A percentile compares a stretch with the other conserved stretches of the same genome.
These are phyloP conservation scores for Botrytis tulipae DNA, from an alignment of 2,329 filamentous ascomycete genomes.

Conservation along the genomic window DNA sequence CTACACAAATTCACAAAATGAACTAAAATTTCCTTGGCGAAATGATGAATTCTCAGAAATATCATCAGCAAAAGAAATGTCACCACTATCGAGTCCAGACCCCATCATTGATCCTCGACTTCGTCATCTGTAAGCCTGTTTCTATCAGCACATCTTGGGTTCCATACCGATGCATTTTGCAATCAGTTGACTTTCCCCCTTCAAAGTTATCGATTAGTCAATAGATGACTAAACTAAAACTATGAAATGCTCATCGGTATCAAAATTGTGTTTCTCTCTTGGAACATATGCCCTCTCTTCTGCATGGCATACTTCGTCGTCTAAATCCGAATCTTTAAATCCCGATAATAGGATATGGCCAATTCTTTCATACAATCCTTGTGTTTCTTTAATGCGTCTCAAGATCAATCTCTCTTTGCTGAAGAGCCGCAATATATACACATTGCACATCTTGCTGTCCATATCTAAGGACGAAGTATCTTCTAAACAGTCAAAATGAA, in stretches of 20 bases:
- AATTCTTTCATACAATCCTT: not conserved
- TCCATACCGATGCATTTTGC: no score
- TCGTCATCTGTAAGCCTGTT: not conserved
- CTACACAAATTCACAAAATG: accelerated
- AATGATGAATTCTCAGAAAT: not conserved
- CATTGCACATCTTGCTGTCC: not conserved
- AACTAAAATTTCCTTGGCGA: no score
- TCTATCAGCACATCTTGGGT: no score
- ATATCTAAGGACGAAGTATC: no score
- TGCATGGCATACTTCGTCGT: no score
- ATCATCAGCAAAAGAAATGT: no score
- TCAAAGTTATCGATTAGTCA: accelerated
- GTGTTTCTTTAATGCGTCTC: accelerated
- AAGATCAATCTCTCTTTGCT: not conserved
- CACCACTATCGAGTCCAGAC: not conserved
- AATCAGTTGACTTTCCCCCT: accelerated
- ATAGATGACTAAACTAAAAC: not conserved
- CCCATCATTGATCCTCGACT: not conserved
- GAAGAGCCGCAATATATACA: not conserved
- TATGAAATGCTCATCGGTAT: not conserved
- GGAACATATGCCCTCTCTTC: not conserved
- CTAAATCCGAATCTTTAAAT: no score
- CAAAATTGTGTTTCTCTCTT: not conserved
- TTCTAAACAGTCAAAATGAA: not conserved
- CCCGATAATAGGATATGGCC: no score